Evolutionary conservation across 176 grass and related monocot species (phyloP).

Genomic region (Musa itinerans): DNA sequence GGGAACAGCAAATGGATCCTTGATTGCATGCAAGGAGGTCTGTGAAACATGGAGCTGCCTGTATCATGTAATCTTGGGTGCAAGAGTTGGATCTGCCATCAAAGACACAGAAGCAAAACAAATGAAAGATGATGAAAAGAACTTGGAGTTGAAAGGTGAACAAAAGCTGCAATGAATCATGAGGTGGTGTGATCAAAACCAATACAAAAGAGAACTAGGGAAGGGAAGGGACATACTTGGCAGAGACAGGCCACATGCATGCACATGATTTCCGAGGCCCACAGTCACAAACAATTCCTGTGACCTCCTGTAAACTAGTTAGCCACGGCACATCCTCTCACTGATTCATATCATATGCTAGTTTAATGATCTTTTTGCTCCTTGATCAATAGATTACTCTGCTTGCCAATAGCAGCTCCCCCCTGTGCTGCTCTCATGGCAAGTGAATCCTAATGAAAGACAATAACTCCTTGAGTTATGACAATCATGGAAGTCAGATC

Average conservation of each 20-base stretch:
- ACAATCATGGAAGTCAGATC: too few relatives aligned
- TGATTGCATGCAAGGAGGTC: not conserved
- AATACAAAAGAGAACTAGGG: not conserved
- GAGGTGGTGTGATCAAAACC: not conserved
- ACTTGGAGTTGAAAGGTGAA: not conserved
- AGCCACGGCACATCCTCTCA: not conserved
- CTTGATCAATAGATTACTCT: too few relatives aligned
- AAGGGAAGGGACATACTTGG: slow-evolving; percentile 21
- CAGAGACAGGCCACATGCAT: slow-evolving; percentile 62
- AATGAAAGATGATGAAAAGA: not conserved
- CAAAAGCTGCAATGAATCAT: not conserved
- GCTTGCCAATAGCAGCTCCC: too few relatives aligned
- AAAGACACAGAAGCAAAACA: not conserved
- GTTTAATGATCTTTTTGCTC: too few relatives aligned
- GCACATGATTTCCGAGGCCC: slow-evolving; percentile 64
- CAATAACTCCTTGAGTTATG: too few relatives aligned
- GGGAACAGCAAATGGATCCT: not conserved
- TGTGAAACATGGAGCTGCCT: slow-evolving; percentile 6
- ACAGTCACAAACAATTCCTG: slow-evolving; percentile 23
- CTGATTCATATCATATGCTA: not conserved
- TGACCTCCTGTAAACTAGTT: not conserved
- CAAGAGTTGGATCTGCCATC: not conserved
- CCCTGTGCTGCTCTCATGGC: too few relatives aligned
- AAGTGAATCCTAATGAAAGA: too few relatives aligned
- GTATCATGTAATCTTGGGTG: not conserved